Evolutionary conservation across 345 rosid species (phyloP), one percentile per base, ranked within the genome.

Genomic region (Pelargonium nanum): DNA sequence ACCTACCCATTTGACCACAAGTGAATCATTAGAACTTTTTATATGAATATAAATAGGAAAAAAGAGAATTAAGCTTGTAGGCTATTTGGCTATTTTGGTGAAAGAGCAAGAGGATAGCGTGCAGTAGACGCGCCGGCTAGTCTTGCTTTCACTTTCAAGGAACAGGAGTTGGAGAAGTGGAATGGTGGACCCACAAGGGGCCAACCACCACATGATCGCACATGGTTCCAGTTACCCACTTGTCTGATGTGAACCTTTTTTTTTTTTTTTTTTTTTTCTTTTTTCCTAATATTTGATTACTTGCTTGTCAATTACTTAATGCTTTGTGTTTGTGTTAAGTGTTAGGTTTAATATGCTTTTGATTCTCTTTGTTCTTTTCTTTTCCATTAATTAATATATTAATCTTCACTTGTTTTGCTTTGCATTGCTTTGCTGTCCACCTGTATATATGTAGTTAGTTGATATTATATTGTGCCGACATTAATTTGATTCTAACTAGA

Each of bases 181-280:
- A 52, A 22, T 64, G 0, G 67, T 56, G 80, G 80, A 26, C 67
- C 80, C 69, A 40, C 34, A 32, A 60, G 22, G 65, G 68, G 55
- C 65, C 72, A 72, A 73, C 77, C 48, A 72, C 80, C 77, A 76
- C 74, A 72, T 72, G 80, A 32, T 15, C 17, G 80, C 80, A 76
- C 80, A 76, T 76, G 80, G 72, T 55, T 56, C 58, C 40, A 54
- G 56, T 58, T 60, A 62, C 67, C 80, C 77, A 69, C 70, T 72
- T 72, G 77, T 70, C 71, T 45, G 51, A 53, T 32, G 53, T 53
- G 50, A 59, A 45, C 62, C 28, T 56, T 58, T 52, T 32, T 24
- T 45, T 25, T 4, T 56, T n/a, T 25, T 48, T 55, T 24, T 23
- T 51, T 9, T 45, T 45, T 63, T 51, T 40, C 57, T 34, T 25